A percentile compares a stretch with the other conserved stretches of the same genome.
phyloP scores from a whole-genome alignment of 1,139 yeast genomes.

The Nematodospora anomalae region DNA sequence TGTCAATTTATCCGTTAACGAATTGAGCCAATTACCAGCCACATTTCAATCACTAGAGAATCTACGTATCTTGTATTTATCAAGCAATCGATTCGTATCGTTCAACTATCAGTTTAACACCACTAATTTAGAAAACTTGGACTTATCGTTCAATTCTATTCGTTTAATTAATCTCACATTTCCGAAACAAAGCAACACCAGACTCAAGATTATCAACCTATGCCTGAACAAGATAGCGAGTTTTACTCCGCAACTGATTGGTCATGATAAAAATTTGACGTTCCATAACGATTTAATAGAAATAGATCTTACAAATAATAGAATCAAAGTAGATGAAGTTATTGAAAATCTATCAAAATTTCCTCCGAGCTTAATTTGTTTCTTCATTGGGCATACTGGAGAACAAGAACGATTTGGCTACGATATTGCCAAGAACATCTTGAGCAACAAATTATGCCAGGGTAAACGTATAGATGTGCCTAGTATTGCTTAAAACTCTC shows the following conservation, averaged over 20 bases:
- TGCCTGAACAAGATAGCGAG: slow-evolving; percentile 19
- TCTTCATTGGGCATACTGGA: slow-evolving; percentile 22
- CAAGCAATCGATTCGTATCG: slow-evolving; percentile 16
- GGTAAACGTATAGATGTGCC: slow-evolving; percentile 22
- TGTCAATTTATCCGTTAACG: slow-evolving; percentile 15
- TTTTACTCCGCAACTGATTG: slow-evolving; percentile 17
- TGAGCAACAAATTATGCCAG: slow-evolving; percentile 14
- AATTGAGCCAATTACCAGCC: slow-evolving; percentile 13
- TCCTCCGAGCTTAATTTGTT: slow-evolving; percentile 17
- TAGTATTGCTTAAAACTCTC: neutral
- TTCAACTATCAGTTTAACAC: slow-evolving; percentile 11
- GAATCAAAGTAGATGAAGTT: slow-evolving; percentile 10
- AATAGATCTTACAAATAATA: slow-evolving; percentile 23
- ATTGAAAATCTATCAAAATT: slow-evolving; percentile 8
- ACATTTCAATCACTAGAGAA: slow-evolving; percentile 11
- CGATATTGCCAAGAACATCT: slow-evolving; percentile 22
- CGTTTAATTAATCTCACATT: slow-evolving; percentile 13
- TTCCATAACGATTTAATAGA: slow-evolving; percentile 21
- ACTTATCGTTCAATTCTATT: slow-evolving; percentile 20
- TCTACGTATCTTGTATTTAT: slow-evolving; percentile 16
- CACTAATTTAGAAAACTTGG: slow-evolving; percentile 14
- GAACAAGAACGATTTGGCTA: slow-evolving; percentile 25
- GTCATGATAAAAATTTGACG: slow-evolving; percentile 15
- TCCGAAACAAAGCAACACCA: slow-evolving; percentile 14
- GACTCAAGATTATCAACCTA: slow-evolving; percentile 19